A percentile compares a stretch with the other conserved stretches of the same genome.
phyloP scores from a whole-genome alignment of 140 eudicot genomes.

The Anethum foeniculum region DNA sequence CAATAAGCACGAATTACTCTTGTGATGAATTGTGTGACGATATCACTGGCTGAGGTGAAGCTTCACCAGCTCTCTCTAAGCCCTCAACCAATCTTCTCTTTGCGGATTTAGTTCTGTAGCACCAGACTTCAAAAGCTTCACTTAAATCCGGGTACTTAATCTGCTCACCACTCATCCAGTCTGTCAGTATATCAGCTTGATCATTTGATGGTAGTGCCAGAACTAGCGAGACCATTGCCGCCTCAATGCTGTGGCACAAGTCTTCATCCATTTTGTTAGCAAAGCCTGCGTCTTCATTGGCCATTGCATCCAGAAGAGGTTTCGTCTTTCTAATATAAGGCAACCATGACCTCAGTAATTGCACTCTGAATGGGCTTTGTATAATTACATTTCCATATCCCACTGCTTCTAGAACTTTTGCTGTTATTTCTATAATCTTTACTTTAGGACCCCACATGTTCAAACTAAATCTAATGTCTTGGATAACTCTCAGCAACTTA shows the following conservation, averaged over 20 bases:
- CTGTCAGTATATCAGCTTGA: conserved; percentile 80
- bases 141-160: conserved; percentile 69
- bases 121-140: conserved; percentile 97
- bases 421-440: conserved; percentile 53
- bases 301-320: conserved; percentile 52
- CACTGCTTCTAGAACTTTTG: conserved; percentile 80
- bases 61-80: conserved; percentile 47
- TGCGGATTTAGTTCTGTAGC: conserved; percentile 88
- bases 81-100: conserved; percentile 79
- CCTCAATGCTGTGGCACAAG: conserved; percentile 67
- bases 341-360: conserved; percentile 58
- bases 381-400: conserved; percentile 88
- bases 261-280: conserved; percentile 77
- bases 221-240: conserved; percentile 68
- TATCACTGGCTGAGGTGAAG: conserved; percentile 44
- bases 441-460: conserved; percentile 55
- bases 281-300: conserved; percentile 30
- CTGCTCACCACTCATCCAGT: conserved; percentile 69
- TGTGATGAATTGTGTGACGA: conserved; percentile 16
- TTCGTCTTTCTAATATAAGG: conserved; percentile 64
- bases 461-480: conserved; percentile 32
- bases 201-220: conserved; percentile 75
- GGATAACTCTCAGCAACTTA: conserved; percentile 29
- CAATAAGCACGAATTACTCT: conserved; percentile 16
- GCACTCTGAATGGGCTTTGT: conserved; percentile 47